These are phyloP conservation scores for Termitomyces heimii DNA, from an alignment of 768 basidiomycete species.

Conservation along the genomic window DNA sequence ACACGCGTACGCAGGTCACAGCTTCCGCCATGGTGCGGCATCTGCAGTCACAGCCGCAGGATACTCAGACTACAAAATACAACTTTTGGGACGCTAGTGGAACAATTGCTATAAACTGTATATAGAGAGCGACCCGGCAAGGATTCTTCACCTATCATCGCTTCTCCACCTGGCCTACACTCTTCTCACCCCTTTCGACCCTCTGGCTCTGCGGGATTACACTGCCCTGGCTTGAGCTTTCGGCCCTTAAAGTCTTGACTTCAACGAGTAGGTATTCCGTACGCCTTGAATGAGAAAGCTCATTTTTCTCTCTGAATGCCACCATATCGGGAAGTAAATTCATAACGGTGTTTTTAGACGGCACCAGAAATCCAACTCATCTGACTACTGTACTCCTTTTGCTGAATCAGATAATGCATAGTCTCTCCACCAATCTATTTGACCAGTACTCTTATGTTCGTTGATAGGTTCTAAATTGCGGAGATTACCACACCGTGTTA, in stretches of 20 bases:
- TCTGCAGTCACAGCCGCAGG: too few relatives aligned
- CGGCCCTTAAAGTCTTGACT: conserved; percentile 9
- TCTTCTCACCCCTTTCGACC: too few relatives aligned
- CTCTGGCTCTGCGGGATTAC: too few relatives aligned
- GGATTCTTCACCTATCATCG: too few relatives aligned
- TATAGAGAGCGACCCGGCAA: too few relatives aligned
- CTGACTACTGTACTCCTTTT: neutral
- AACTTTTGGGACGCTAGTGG: too few relatives aligned
- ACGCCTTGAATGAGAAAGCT: neutral
- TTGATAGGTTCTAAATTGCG: neutral
- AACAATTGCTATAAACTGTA: too few relatives aligned
- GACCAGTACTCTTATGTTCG: neutral
- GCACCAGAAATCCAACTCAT: neutral
- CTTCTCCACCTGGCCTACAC: too few relatives aligned
- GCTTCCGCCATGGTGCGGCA: too few relatives aligned
- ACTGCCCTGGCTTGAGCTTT: too few relatives aligned
- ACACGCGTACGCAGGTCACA: too few relatives aligned
- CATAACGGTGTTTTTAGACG: conserved; percentile 2
- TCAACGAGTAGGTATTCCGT: neutral
- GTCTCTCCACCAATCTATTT: neutral
- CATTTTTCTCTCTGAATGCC: neutral
- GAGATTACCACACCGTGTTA: neutral
- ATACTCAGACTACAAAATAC: too few relatives aligned
- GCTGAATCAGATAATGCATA: neutral
- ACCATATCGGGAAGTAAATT: conserved; percentile 5